Conservation (phyloP, 2,329 filamentous ascomycete species). For the Cercospora sojina region DNA sequence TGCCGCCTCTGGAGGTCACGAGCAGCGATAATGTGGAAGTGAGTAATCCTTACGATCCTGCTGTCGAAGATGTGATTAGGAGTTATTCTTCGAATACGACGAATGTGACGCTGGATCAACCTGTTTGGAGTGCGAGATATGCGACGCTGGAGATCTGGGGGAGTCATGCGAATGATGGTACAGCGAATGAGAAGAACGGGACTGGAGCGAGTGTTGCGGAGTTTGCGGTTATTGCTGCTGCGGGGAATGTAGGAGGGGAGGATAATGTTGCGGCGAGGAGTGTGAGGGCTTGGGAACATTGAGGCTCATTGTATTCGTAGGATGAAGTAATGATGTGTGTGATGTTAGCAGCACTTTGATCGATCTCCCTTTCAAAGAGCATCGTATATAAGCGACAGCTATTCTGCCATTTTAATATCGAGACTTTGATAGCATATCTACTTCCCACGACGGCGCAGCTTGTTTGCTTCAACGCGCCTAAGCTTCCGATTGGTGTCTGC, state of each 20-base stretch:
- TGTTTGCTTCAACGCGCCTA: too few relatives aligned
- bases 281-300: background rate
- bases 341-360: too few relatives aligned
- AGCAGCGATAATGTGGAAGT: constrained; percentile 40
- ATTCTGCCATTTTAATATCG: background rate
- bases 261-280: constrained; percentile 13
- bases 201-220: constrained; percentile 55
- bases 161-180: constrained; percentile 42
- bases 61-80: constrained; percentile 39
- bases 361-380: too few relatives aligned
- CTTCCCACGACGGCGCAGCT: too few relatives aligned
- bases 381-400: background rate
- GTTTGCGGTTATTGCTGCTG: constrained; percentile 38
- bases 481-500: too few relatives aligned
- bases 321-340: background rate
- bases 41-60: constrained; percentile 43
- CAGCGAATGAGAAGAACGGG: constrained; percentile 34
- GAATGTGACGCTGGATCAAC: constrained; percentile 42
- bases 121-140: constrained; percentile 47
- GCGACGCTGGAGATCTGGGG: constrained; percentile 52
- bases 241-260: constrained; percentile 23
- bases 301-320: background rate
- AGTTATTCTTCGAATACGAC: constrained; percentile 48
- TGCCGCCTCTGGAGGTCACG: constrained; percentile 29
- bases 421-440: too few relatives aligned